A percentile compares a stretch with the other conserved stretches of the same genome.
phyloP scores from a whole-genome alignment of 257 asterid species.

The Cinchona pubescens region DNA sequence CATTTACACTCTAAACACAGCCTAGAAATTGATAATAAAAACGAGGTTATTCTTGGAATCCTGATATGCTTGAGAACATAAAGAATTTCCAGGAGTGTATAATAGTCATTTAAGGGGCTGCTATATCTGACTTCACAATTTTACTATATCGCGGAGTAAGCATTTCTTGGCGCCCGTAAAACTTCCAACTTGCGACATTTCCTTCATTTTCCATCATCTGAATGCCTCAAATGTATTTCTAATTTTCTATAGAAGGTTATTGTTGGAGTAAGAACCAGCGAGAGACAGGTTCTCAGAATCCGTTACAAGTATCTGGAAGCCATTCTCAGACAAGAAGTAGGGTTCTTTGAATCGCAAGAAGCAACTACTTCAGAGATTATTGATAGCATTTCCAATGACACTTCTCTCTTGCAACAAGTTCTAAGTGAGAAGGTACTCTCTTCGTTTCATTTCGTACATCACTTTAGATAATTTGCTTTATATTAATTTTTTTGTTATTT shows the following conservation, averaged over 20 bases:
- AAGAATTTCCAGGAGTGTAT: too few relatives aligned
- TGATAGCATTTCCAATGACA: constrained; percentile 70
- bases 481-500: too few relatives aligned
- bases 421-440: constrained; percentile 91
- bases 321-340: constrained; percentile 79
- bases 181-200: too few relatives aligned
- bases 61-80: neutral
- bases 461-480: too few relatives aligned
- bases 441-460: too few relatives aligned
- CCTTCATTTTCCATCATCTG: neutral
- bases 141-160: too few relatives aligned
- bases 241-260: constrained; percentile 83
- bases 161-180: too few relatives aligned
- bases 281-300: constrained; percentile 60
- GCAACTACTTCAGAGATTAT: constrained; percentile 78
- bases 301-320: constrained; percentile 84
- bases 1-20: too few relatives aligned
- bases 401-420: constrained; percentile 77
- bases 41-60: constrained; percentile 3
- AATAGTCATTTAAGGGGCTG: too few relatives aligned
- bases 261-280: constrained; percentile 94
- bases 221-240: constrained; percentile 4
- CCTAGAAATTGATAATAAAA: neutral
- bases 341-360: constrained; percentile 85
- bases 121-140: too few relatives aligned